Evolutionary conservation across 75 land plant species (phyloP).

Genomic region (Selaginella tamariscina): DNA sequence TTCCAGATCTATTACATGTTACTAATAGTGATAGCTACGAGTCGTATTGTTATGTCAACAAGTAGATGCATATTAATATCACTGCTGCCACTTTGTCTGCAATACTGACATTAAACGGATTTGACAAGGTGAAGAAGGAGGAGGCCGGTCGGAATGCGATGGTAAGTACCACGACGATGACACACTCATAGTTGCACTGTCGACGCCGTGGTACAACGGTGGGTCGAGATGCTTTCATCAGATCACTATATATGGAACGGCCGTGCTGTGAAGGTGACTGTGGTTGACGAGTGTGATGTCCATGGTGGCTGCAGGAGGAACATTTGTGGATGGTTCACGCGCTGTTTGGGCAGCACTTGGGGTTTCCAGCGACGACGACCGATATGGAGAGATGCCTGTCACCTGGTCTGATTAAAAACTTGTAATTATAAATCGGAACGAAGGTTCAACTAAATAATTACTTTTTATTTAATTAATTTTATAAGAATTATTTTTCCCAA

Average conservation of each 20-base stretch:
- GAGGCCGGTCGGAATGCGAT: slow-evolving; percentile 35
- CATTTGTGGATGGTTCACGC: slow-evolving; percentile 42
- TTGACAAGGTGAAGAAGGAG: slow-evolving; percentile 30
- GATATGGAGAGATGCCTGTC: not conserved
- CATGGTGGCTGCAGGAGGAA: slow-evolving; percentile 31
- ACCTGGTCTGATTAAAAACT: slow-evolving; percentile 12
- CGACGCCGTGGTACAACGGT: slow-evolving; percentile 44
- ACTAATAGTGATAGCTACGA: too few species aligned
- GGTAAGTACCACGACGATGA: slow-evolving; percentile 28
- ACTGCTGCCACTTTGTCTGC: too few species aligned
- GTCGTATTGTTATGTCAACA: too few species aligned
- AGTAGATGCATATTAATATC: too few species aligned
- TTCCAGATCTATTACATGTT: too few species aligned
- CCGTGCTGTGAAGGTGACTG: slow-evolving; percentile 23
- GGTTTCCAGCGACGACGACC: not conserved
- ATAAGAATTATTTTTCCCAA: too few species aligned
- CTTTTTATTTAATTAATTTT: too few species aligned
- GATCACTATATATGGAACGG: slow-evolving; percentile 38
- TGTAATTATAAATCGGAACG: too few species aligned
- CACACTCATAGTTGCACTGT: slow-evolving; percentile 40
- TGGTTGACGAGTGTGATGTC: slow-evolving; percentile 57
- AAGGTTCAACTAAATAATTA: too few species aligned
- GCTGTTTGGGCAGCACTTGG: slow-evolving; percentile 41
- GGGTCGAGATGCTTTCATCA: slow-evolving; percentile 22
- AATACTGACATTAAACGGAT: slow-evolving; percentile 34